A percentile compares a stretch with the other conserved stretches of the same genome.
Evolutionary conservation across 2,329 filamentous ascomycete genomes (phyloP).

Genomic region (Sporothrix brasiliensis): DNA sequence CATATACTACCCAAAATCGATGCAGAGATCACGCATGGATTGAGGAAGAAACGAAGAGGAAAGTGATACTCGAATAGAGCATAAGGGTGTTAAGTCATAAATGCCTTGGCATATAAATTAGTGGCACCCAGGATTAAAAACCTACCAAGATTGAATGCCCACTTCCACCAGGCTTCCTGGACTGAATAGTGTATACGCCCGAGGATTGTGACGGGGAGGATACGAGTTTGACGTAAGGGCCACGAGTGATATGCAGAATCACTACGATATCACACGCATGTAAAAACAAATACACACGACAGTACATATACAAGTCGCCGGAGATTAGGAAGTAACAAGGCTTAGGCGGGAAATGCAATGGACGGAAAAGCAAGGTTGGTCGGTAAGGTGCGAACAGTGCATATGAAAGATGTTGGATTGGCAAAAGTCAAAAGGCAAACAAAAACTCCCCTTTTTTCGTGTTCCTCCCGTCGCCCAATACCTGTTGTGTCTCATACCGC

Average conservation of each 20-base stretch:
- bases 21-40: not conserved
- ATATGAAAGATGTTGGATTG: not conserved
- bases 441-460: conserved; percentile 16
- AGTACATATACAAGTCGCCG: not conserved
- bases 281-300: not conserved
- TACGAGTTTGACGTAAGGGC: not conserved
- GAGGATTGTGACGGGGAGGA: not conserved
- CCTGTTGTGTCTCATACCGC: conserved; percentile 9
- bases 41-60: no score
- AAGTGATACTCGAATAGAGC: no score
- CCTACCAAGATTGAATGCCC: not conserved
- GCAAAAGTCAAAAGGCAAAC: not conserved
- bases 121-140: not conserved
- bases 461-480: not conserved
- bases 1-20: no score
- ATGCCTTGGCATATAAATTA: not conserved
- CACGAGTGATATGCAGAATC: not conserved
- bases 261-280: not conserved
- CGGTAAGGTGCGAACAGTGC: not conserved
- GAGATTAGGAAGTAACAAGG: not conserved
- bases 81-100: no score
- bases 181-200: not conserved
- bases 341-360: not conserved
- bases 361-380: not conserved
- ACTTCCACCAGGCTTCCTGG: not conserved